phyloP scores from a whole-genome alignment of 805 yeast species.

The Monosporozyma unispora region DNA sequence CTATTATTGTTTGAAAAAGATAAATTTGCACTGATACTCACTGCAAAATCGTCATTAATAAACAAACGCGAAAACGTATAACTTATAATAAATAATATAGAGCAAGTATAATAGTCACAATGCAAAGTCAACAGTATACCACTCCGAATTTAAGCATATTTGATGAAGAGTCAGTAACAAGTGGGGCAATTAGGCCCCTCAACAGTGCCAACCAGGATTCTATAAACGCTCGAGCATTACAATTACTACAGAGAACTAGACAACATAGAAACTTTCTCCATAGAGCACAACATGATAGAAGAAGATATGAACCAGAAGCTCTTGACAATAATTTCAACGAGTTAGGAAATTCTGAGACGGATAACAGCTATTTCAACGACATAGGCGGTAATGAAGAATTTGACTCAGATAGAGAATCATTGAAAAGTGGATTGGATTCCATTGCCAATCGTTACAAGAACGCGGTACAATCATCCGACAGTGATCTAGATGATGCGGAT shows the following conservation, averaged over 20 bases:
- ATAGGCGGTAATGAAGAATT: neutral
- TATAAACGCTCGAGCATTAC: constrained; percentile 25
- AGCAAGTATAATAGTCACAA: neutral
- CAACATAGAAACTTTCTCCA: constrained; percentile 20
- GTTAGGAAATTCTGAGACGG: neutral
- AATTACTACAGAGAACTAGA: constrained; percentile 24
- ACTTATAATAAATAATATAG: neutral
- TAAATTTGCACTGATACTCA: neutral
- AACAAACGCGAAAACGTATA: neutral
- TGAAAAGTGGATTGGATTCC: neutral
- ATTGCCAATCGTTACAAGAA: neutral
- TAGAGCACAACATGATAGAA: constrained; percentile 7
- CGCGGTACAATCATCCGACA: neutral
- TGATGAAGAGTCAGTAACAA: neutral
- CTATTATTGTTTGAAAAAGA: too few species aligned
- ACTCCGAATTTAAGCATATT: neutral
- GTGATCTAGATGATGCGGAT: neutral
- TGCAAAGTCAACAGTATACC: constrained; percentile 6
- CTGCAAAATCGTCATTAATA: neutral
- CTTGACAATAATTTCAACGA: neutral
- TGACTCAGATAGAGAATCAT: neutral
- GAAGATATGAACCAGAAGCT: constrained; percentile 7
- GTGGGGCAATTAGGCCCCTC: constrained; percentile 9
- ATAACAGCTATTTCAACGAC: neutral
- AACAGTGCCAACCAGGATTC: constrained; percentile 16